Evolutionary conservation across 768 basidiomycete genomes (phyloP), one percentile per base, ranked within the genome.

Genomic region (Xerocomellus amylosporus): DNA sequence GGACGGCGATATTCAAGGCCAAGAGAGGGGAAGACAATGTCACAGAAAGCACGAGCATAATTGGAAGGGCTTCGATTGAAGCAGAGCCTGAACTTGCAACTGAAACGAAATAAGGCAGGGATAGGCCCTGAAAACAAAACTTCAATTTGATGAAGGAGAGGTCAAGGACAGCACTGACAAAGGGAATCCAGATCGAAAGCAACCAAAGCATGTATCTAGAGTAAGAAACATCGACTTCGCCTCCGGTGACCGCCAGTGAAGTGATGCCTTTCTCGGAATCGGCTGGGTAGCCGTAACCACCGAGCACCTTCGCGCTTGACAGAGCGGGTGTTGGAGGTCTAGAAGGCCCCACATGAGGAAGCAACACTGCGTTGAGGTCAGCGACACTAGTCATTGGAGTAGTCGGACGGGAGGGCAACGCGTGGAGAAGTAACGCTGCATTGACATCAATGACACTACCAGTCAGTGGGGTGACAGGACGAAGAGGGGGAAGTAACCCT

Each of bases 11-110:
- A 64, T 82, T 86, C 46, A 86, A 62, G 13, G 82, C 83, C 60
- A 89, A 61, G 5, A 89, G 71, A 1, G 88, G 88, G 10, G 87
- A 82, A 10, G 87, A 87, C 8, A 86, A 62, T 7, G 85, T 86
- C 30, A 89, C 73, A 8, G 87, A 87, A 13, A 90, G 70, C 17
- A 80, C 70, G 22, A 89, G 75, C 51, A 88, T 64, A 46, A 85
- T 67, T 9, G 81, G 76, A 0, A 77, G 63, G 2, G 69, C 66
- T 10, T 71, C 60, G 12, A 79, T 77, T 31, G 77, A 66, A 38
- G 61, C 63, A 43, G 74, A 72, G 63, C 76, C 75, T 51, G 73
- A 69, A 55, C 74, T 69, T 59, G 73, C 65, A 44, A 81, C 63
- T 37, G 64, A 69, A 53, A 71, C 58, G 49, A 87, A 66, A 72